Percentiles rank a stretch among this genome's conserved stretches.
phyloP scores from a whole-genome alignment of 257 asterid genomes.

The Asclepias syriaca region DNA sequence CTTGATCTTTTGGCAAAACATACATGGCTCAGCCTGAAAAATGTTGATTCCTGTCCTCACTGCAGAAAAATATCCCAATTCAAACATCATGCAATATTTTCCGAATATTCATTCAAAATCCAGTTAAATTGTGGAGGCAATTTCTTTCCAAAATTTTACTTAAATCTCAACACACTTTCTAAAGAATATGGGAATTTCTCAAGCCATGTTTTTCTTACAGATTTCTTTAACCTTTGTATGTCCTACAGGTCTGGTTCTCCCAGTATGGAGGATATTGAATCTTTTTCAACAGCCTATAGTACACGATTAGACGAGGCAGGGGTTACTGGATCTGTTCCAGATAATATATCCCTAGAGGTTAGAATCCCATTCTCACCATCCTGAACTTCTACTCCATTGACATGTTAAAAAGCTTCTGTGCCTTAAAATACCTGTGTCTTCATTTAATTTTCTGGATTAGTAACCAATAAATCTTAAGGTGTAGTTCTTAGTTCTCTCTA shows the following conservation, averaged over 20 bases:
- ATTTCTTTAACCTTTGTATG: not conserved
- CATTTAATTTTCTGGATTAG: not conserved
- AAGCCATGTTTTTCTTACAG: no score
- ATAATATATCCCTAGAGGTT: constrained; percentile 64
- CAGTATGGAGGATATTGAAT: constrained; percentile 66
- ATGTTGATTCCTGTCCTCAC: no score
- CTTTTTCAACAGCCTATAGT: constrained; percentile 58
- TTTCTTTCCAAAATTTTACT: no score
- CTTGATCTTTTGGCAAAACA: not conserved
- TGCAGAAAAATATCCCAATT: no score
- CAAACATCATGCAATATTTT: no score
- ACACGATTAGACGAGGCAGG: constrained; percentile 70
- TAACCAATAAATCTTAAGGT: not conserved
- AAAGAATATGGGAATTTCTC: not conserved
- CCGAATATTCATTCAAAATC: not conserved
- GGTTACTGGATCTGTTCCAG: constrained; percentile 56
- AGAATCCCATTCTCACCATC: constrained; percentile 6
- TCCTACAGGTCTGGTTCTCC: constrained; percentile 85
- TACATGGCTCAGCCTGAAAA: not conserved
- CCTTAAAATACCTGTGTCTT: not conserved
- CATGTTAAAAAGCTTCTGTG: not conserved
- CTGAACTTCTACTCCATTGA: not conserved
- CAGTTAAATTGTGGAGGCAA: not conserved
- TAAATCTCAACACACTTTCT: no score
- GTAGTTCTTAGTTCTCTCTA: not conserved